Percentiles rank a stretch among this genome's conserved stretches.
Evolutionary conservation across 2,329 filamentous ascomycete species (phyloP).

Genomic region (Aureobasidium sp.): DNA sequence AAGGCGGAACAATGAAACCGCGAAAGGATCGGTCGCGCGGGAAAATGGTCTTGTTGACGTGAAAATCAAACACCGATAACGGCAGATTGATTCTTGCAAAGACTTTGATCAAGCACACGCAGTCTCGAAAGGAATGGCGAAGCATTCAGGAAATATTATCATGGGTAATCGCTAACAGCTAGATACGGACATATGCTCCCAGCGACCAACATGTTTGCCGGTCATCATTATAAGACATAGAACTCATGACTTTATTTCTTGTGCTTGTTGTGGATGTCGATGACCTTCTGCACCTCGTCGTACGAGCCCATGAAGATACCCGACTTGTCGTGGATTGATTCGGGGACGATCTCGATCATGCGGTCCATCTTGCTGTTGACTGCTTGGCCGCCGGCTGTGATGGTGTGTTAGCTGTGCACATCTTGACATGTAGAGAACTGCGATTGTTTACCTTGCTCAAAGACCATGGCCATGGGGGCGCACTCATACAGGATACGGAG

Average conservation of each 20-base stretch:
- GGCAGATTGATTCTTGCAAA: neutral
- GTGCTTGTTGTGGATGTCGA: constrained; percentile 64
- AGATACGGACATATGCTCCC: neutral
- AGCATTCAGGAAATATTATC: no score
- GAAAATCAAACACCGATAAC: neutral
- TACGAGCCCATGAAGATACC: constrained; percentile 95
- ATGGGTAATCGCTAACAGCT: neutral
- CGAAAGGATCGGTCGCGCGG: no score
- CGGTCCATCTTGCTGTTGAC: constrained; percentile 85
- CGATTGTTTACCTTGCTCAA: constrained; percentile 80
- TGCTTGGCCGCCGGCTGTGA: constrained; percentile 77
- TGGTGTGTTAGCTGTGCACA: constrained; percentile 15
- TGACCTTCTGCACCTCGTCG: constrained; percentile 94
- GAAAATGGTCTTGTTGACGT: no score
- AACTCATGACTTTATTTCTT: neutral
- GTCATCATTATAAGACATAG: neutral
- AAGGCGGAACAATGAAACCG: neutral
- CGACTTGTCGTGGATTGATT: constrained; percentile 89
- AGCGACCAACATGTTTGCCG: neutral
- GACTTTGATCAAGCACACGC: no score
- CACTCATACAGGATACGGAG: constrained; percentile 96
- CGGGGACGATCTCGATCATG: constrained; percentile 82
- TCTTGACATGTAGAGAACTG: no score
- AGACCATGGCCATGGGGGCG: constrained; percentile 97
- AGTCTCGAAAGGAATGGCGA: no score